phyloP scores from a whole-genome alignment of 805 yeast species.

The Cyberlindnera mycetangii region DNA sequence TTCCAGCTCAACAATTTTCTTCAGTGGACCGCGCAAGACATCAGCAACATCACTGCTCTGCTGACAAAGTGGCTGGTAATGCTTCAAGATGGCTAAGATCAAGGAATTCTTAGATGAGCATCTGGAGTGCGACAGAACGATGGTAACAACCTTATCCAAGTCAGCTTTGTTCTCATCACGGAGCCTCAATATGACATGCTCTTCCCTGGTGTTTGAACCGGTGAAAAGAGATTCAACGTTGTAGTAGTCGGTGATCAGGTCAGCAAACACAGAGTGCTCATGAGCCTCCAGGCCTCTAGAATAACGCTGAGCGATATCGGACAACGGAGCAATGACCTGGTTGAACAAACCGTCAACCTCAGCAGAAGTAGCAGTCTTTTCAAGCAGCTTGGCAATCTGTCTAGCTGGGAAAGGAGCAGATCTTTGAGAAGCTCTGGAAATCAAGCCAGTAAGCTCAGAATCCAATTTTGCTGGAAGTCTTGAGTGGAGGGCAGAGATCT shows the following conservation, averaged over 20 bases:
- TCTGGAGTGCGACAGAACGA: slow-evolving; percentile 85
- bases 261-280: slow-evolving; percentile 73
- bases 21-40: slow-evolving; percentile 67
- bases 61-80: slow-evolving; percentile 77
- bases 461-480: slow-evolving; percentile 82
- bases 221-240: slow-evolving; percentile 75
- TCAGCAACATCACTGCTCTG: slow-evolving; percentile 66
- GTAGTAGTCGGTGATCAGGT: slow-evolving; percentile 68
- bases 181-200: slow-evolving; percentile 79
- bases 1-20: slow-evolving; percentile 81
- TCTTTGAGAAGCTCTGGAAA: slow-evolving; percentile 64
- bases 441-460: slow-evolving; percentile 55
- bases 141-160: slow-evolving; percentile 65
- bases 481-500: slow-evolving; percentile 86
- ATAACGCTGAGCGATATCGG: slow-evolving; percentile 67
- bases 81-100: slow-evolving; percentile 77
- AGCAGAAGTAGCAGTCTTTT: slow-evolving; percentile 52
- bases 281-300: slow-evolving; percentile 76
- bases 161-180: slow-evolving; percentile 86
- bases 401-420: slow-evolving; percentile 91
- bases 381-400: slow-evolving; percentile 69
- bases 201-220: slow-evolving; percentile 76
- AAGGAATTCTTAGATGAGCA: slow-evolving; percentile 91
- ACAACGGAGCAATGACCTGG: slow-evolving; percentile 68
- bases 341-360: slow-evolving; percentile 51